Base-by-base conservation (phyloP, 768 basidiomycete species). In the Podaxis sp. region DNA sequence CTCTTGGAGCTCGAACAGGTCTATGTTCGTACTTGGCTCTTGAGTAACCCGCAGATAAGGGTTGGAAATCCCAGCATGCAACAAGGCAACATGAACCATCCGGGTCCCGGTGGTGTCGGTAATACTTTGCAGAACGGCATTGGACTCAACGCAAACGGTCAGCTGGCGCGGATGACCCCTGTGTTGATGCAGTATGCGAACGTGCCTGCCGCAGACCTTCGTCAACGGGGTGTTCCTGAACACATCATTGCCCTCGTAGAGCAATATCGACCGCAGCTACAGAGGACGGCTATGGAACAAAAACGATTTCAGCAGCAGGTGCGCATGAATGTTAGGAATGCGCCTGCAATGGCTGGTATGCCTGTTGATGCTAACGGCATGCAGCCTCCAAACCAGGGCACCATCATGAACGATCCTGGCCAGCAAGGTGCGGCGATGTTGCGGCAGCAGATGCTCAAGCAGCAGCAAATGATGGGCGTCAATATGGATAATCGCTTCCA, bases 221-320 rank as follows among this genome's bases (percentile, higher is more conserved):
- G 83, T 11, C 74, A 74, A 13, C 79, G 76, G 43, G 79, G 79
- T 13, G 71, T 89, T 7, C 73, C 76, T 4, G 84, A 85, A 22
- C 65, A 76, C 52, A 71, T 84, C 59, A 86, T 92, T 52, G 63
- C 73, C 36, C 77, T 84, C 61, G 82, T 91, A 40, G 90, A 91
- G 66, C 65, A 66, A 2, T 70, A 88, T 66, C 84, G 89, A 60
- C 59, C 76, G n/a, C 68, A 72, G 33, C 66, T 85, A 38, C 82
- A 84, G 67, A 73, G 78, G 53, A 70, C 71, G 24, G 66, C 67
- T 2, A 70, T 75, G 52, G 82, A 82, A 29, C 75, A 79, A 63
- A 72, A 70, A 22, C 65, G 64, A 24, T 81, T 82, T 65, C 69
- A 73, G 66, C 63, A 74, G 64, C 56, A 63, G 59, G 59, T 79